phyloP scores from a whole-genome alignment of 176 grass and related monocot species.

The Bonia amplexicaulis region DNA sequence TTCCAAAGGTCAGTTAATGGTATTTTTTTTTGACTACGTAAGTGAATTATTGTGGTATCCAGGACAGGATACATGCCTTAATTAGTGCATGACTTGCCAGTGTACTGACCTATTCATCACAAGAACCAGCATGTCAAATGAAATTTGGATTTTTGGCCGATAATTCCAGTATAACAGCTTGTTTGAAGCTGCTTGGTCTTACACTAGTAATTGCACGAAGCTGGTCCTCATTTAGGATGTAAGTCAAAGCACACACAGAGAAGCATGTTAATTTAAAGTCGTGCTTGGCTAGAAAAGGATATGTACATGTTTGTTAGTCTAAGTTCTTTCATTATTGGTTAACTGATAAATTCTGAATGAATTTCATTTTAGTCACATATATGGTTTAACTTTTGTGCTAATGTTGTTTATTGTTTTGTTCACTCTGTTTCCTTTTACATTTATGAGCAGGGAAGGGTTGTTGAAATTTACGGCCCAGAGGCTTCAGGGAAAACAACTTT shows the following conservation, averaged over 20 bases:
- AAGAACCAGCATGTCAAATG: neutral
- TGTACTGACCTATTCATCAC: neutral
- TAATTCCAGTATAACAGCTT: no score
- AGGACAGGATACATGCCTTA: neutral
- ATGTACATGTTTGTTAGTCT: neutral
- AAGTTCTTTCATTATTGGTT: neutral
- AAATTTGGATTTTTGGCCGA: no score
- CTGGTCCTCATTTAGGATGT: neutral
- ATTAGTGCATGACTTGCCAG: neutral
- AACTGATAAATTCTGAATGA: neutral
- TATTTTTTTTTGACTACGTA: neutral
- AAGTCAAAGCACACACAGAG: neutral
- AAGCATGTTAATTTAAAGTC: no score
- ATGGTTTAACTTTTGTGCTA: neutral
- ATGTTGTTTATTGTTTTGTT: neutral
- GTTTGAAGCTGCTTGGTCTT: neutral
- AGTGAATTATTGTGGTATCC: neutral
- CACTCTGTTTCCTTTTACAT: neutral
- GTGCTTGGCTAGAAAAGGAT: neutral
- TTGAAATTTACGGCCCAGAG: constrained; percentile 59
- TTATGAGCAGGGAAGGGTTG: constrained; percentile 42
- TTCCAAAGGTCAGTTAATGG: constrained; percentile 42
- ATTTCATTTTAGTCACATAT: neutral
- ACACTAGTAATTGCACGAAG: neutral
- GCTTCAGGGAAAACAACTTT: constrained; percentile 62